phyloP scores from a whole-genome alignment of 345 rosid genomes.

The Alliaria petiolata region DNA sequence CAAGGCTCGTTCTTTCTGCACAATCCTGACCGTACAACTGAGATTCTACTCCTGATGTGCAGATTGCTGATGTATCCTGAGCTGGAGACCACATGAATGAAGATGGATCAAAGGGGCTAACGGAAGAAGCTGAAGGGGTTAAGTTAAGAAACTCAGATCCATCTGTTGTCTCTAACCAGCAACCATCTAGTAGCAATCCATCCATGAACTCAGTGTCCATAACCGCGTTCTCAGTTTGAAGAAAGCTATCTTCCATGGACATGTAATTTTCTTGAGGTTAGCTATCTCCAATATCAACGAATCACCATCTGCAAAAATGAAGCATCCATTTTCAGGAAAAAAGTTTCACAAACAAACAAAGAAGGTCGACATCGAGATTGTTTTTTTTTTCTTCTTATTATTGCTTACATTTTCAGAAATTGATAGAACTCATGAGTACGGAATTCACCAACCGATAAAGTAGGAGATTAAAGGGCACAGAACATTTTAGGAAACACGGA shows the following conservation, averaged over 20 bases:
- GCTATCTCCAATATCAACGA: conserved; percentile 3
- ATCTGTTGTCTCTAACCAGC: conserved; percentile 85
- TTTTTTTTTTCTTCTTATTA: neutral
- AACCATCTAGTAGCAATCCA: conserved; percentile 81
- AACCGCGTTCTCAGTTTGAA: conserved; percentile 39
- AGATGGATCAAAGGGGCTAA: conserved; percentile 44
- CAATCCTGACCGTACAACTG: conserved; percentile 38
- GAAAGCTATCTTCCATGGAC: conserved; percentile 56
- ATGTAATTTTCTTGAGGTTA: neutral
- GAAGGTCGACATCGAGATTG: conserved; percentile 14
- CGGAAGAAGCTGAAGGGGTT: conserved; percentile 39
- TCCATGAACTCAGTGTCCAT: conserved; percentile 78
- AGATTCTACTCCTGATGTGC: conserved; percentile 17
- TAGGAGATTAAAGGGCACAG: conserved; percentile 17
- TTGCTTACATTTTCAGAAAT: conserved; percentile 17
- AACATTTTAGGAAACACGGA: conserved; percentile 22
- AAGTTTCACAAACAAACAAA: neutral
- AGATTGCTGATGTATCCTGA: conserved; percentile 30
- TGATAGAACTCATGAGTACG: conserved; percentile 1
- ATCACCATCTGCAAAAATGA: conserved; percentile 26
- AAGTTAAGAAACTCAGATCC: conserved; percentile 71
- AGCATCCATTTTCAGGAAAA: neutral
- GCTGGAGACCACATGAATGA: conserved; percentile 45
- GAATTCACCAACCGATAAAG: conserved; percentile 9
- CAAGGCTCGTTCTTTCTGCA: conserved; percentile 27